Evolutionary conservation across 2,329 filamentous ascomycete species (phyloP), one percentile per base, ranked within the genome.

Genomic region (Paraconiothyrium brasiliense): DNA sequence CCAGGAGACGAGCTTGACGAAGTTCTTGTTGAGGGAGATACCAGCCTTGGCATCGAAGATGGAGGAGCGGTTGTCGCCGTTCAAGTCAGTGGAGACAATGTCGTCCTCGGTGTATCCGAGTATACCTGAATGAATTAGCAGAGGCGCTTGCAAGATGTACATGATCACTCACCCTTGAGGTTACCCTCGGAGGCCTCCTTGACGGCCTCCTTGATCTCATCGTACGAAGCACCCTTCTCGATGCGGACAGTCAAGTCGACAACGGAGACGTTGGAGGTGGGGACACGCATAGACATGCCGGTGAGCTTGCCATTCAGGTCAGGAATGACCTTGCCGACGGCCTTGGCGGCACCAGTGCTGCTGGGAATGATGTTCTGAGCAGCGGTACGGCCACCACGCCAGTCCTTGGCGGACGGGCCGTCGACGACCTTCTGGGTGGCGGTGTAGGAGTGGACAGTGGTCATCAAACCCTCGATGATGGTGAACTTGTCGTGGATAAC

Each of bases 371-470:
- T 98, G 91, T 99, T 98, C 88, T 97, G 92, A 80, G 95, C 95
- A 85, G 95, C 95, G 76, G 92, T 94, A 86, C 95, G 95, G 83
- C 95, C 95, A 89, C 95, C 95, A 85, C 94, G 92, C 94, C 94
- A 99, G 88, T 98, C 95, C 92, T 99, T 99, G 83, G 86, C 87
- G 71, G 95, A 98, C 80, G 95, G 95, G 81, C 93, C 95, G 79
- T 99, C 95, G 78, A 98, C 95, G 78, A 94, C 97, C 92, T 97
- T 97, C 89, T 98, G 95, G 83, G 95, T 98, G 78, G 95, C 95
- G 77, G 95, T 98, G 91, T 98, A 98, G 78, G 95, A 97, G 91
- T 99, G 95, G 83, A 98, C 89, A 74, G 95, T 99, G 85, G 95
- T 98, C 95, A 99, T 99, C 78, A 98, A 90, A 89, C 94, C 95